Evolutionary conservation across 805 yeast genomes (phyloP).

Genomic region (Metschnikowia picachoensis): DNA sequence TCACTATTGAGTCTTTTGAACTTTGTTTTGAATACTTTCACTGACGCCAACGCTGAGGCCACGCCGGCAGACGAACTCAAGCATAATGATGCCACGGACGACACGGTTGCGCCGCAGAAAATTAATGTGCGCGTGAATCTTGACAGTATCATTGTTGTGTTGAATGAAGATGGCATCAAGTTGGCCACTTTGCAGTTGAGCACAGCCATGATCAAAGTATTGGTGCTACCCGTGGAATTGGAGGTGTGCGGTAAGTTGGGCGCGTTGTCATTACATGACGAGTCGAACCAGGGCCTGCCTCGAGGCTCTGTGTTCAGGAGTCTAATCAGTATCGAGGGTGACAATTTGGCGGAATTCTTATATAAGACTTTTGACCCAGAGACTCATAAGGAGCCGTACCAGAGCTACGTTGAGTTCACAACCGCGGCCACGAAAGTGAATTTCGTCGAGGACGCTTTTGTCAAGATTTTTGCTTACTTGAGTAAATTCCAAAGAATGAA

Average conservation of each 20-base stretch:
- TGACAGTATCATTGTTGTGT: slow-evolving; percentile 66
- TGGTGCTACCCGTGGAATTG: slow-evolving; percentile 72
- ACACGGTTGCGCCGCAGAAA: slow-evolving; percentile 64
- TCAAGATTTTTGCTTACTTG: slow-evolving; percentile 61
- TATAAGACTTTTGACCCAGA: slow-evolving; percentile 74
- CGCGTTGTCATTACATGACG: slow-evolving; percentile 73
- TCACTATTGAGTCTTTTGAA: slow-evolving; percentile 76
- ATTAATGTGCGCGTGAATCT: slow-evolving; percentile 65
- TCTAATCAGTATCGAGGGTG: slow-evolving; percentile 75
- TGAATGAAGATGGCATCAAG: slow-evolving; percentile 80
- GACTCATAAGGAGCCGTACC: slow-evolving; percentile 46
- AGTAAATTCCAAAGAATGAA: slow-evolving; percentile 82
- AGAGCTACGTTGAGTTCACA: slow-evolving; percentile 55
- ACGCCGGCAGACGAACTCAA: slow-evolving; percentile 67
- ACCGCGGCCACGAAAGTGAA: slow-evolving; percentile 75
- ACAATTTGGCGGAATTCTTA: slow-evolving; percentile 71
- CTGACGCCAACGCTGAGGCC: slow-evolving; percentile 65
- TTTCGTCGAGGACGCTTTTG: slow-evolving; percentile 78
- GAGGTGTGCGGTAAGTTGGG: slow-evolving; percentile 72
- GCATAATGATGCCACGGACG: slow-evolving; percentile 58
- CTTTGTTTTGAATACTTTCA: slow-evolving; percentile 80
- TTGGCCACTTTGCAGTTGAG: slow-evolving; percentile 76
- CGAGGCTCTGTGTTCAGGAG: slow-evolving; percentile 57
- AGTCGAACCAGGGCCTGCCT: slow-evolving; percentile 60
- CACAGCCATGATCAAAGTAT: slow-evolving; percentile 63